Evolutionary conservation across 2,329 filamentous ascomycete genomes (phyloP), one percentile per base, ranked within the genome.

Genomic region (Ceratocystis harringtonii): DNA sequence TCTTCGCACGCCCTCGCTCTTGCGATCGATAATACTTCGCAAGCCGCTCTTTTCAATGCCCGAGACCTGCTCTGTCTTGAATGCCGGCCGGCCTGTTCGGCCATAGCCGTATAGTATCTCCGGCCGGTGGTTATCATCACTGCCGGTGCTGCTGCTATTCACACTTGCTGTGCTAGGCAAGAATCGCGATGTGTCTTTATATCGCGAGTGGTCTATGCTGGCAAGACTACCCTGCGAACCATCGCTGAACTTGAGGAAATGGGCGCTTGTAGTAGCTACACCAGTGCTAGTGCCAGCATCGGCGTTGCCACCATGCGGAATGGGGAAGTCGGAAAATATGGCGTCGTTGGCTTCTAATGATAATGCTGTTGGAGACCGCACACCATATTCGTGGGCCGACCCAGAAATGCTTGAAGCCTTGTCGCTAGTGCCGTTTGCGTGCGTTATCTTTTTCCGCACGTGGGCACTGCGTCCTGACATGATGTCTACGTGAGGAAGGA

Each of bases 381-480:
- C 70, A 4, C 62, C 73, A 71, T 17, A 68, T 66, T 48, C 43
- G 6, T 2, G 68, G 64, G 7, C 63, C 66, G 41, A 72, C 72
- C 10, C 32, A 36, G 32, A 36, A 36, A 36, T 17, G 25, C 28
- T 30, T 7, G 52, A 10, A 5, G 15, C 52, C 19, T 75, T 75
- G 44, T 70, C 73, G 2, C 72, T 68, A 64, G 77, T 74, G 44
- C 70, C 73, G 2, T 72, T 68, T 64, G 77, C 74, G 66, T 83
- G 78, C 0, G 78, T 80, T 69, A 80, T 81, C 74, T 82, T 83
- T 72, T 83, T 83, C 70, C 81, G 79, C 71, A 82, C 81, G 69
- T 81, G 77, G 41, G 81, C 81, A 72, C 81, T 83, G 65, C 81
- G 76, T 67, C 80, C 81, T 5, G 81, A 84, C 81, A 84, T 84